phyloP scores from a whole-genome alignment of 305 asterid genomes.

The Lippia alba region DNA sequence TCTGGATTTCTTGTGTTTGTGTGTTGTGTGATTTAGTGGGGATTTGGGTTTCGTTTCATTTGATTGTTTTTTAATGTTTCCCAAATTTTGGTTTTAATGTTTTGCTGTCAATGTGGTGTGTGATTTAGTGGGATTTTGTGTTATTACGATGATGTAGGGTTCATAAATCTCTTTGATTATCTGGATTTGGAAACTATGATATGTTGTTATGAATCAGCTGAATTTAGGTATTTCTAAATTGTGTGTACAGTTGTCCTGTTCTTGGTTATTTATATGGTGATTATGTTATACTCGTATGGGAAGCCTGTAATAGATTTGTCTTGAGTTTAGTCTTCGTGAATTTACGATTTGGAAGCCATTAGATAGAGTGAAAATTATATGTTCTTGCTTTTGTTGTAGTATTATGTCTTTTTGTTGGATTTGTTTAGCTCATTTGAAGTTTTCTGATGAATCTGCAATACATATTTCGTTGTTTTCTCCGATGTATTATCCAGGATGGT shows the following conservation, averaged over 20 bases:
- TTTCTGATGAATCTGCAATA: neutral
- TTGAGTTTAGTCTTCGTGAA: slow-evolving; percentile 3
- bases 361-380: neutral
- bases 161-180: slow-evolving; percentile 6
- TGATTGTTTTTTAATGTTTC: neutral
- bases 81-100: neutral
- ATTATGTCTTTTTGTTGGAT: slow-evolving; percentile 5
- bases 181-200: slow-evolving; percentile 2
- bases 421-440: neutral
- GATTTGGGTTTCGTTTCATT: neutral
- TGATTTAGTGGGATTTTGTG: neutral
- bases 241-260: slow-evolving; percentile 3
- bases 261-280: neutral
- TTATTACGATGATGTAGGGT: slow-evolving; percentile 4
- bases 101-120: neutral
- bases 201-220: neutral
- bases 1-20: neutral
- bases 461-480: neutral
- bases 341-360: neutral
- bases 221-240: slow-evolving; percentile 3
- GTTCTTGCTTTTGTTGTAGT: slow-evolving; percentile 10
- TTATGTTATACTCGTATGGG: neutral
- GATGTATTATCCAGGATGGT: slow-evolving; percentile 63
- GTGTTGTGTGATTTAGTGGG: neutral
- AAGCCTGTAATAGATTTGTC: neutral